phyloP scores from a whole-genome alignment of 371 early-diverging fungal genomes.

The Haplosporangium sp. region DNA sequence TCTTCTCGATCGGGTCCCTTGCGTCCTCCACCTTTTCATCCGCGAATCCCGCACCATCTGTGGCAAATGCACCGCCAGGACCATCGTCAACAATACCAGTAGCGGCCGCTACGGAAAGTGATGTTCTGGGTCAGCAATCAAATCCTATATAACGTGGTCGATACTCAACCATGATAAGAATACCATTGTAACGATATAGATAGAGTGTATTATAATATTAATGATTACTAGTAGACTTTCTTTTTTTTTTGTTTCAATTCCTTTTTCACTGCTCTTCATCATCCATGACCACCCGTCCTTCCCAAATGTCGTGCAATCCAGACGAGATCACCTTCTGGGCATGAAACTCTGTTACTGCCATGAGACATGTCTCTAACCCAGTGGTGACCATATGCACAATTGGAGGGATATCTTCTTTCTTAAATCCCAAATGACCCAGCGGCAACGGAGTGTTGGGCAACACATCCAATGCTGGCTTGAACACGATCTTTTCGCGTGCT shows the following conservation, averaged over 20 bases:
- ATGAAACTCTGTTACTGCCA: slow-evolving; percentile 42
- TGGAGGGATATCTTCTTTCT: slow-evolving; percentile 55
- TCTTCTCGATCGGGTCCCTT: slow-evolving; percentile 25
- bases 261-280: slow-evolving; percentile 21
- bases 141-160: too few species aligned
- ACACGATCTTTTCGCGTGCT: slow-evolving; percentile 48
- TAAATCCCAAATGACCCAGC: slow-evolving; percentile 49
- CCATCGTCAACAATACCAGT: slow-evolving; percentile 1
- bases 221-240: too few species aligned
- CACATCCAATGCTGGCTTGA: slow-evolving; percentile 48
- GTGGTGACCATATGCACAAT: slow-evolving; percentile 44
- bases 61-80: not conserved
- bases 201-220: too few species aligned
- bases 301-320: slow-evolving; percentile 51
- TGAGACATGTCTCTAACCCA: slow-evolving; percentile 33
- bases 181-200: too few species aligned
- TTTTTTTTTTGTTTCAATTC: not conserved
- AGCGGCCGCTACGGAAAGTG: not conserved
- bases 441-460: slow-evolving; percentile 54
- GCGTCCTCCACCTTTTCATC: too few species aligned
- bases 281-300: slow-evolving; percentile 39
- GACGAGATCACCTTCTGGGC: slow-evolving; percentile 44
- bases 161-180: too few species aligned
- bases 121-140: too few species aligned
- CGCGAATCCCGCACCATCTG: not conserved